Conservation (phyloP, 1,139 yeast genomes). For the Yamadazyma triangularis region DNA sequence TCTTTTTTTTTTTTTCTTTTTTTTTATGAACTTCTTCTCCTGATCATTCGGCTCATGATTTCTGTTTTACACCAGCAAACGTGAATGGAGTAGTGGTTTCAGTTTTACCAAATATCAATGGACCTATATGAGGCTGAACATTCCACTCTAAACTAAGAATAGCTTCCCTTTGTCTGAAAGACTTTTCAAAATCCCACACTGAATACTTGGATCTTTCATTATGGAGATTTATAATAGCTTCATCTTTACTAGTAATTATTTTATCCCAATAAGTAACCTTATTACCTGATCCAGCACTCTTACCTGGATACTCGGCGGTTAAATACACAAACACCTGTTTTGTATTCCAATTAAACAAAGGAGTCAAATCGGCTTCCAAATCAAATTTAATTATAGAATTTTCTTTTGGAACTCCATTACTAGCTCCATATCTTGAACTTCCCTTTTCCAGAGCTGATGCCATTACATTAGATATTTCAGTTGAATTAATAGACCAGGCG, state of each 20-base stretch:
- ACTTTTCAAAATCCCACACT: conserved; percentile 79
- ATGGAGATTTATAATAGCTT: conserved; percentile 52
- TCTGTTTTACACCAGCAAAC: conserved; percentile 22
- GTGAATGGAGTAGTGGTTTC: conserved; percentile 20
- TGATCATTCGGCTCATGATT: not conserved
- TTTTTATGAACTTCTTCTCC: not conserved
- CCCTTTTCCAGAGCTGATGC: conserved; percentile 49
- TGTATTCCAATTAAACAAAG: conserved; percentile 94
- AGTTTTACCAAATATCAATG: conserved; percentile 66
- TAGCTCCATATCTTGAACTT: conserved; percentile 73
- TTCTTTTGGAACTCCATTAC: conserved; percentile 69
- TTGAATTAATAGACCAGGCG: conserved; percentile 42
- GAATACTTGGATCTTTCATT: conserved; percentile 70
- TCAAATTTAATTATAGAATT: conserved; percentile 72
- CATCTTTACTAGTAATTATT: conserved; percentile 56
- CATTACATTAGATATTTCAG: conserved; percentile 33
- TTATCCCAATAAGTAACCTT: conserved; percentile 89
- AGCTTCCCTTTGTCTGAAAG: conserved; percentile 66
- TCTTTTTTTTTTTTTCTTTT: too few relatives aligned
- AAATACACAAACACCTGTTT: conserved; percentile 88
- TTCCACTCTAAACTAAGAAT: conserved; percentile 79
- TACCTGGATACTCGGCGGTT: conserved; percentile 83
- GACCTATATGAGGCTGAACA: conserved; percentile 87
- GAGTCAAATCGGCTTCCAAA: conserved; percentile 57
- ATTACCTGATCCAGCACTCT: conserved; percentile 45